Percentiles rank a stretch among this genome's conserved stretches.
phyloP scores from a whole-genome alignment of 129 eudicot genomes.

The Logfia minima region DNA sequence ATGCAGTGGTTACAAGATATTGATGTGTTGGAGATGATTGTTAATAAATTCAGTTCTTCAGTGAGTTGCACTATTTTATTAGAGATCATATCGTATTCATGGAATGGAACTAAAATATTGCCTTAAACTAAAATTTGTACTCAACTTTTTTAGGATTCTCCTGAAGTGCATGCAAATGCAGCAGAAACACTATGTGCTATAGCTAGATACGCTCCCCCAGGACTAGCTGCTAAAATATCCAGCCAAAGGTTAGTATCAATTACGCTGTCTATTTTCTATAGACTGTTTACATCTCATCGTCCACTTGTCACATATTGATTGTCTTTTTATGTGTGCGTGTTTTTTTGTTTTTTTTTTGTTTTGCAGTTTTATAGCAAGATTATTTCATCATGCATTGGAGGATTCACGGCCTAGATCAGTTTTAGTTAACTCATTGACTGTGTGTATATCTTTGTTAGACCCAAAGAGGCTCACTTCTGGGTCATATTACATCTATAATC shows the following conservation, averaged over 20 bases:
- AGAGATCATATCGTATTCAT: neutral
- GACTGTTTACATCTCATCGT: neutral
- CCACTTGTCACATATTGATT: neutral
- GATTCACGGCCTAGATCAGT: conserved; percentile 85
- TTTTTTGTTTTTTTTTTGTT: conserved; percentile 14
- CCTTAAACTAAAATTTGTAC: conserved; percentile 11
- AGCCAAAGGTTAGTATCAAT: conserved; percentile 77
- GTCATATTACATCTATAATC: conserved; percentile 62
- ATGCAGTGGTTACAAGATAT: conserved; percentile 90
- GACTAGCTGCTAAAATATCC: conserved; percentile 78
- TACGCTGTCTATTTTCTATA: neutral
- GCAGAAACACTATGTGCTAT: conserved; percentile 91
- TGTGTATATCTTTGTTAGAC: conserved; percentile 84
- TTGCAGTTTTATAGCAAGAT: conserved; percentile 73
- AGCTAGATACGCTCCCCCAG: conserved; percentile 87
- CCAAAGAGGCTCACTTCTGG: conserved; percentile 82
- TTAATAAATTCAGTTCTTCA: conserved; percentile 84
- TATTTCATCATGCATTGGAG: conserved; percentile 80
- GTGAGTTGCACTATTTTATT: conserved; percentile 42
- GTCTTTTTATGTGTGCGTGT: neutral
- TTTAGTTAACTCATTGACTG: conserved; percentile 73
- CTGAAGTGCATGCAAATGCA: conserved; percentile 99
- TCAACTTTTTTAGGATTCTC: conserved; percentile 64
- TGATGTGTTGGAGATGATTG: conserved; percentile 87
- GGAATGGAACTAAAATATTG: neutral